Base-by-base conservation (phyloP, 352 stramenopile species). In the Hyaloperonospora brassicae region DNA sequence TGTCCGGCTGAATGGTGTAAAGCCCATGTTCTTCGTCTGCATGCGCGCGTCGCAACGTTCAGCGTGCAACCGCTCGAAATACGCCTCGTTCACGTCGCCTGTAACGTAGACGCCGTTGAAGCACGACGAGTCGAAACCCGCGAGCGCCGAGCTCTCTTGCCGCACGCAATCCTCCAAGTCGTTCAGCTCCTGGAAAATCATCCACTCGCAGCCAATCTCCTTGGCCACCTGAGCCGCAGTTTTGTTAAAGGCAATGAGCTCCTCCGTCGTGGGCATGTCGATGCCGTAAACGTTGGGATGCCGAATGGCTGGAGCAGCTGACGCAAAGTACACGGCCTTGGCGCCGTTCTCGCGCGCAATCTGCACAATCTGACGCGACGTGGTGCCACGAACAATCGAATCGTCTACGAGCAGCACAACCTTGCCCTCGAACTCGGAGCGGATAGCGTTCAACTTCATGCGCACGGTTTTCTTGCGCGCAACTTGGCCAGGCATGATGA, bases 261-360 rank as follows among this genome's bases (percentile, higher is more conserved):
- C 97, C 46, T 97, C 86, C 31, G 83, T 78, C 43, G 97, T 98
- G 8, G 96, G 96, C 82, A 99, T 99, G 69, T 99, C 97, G 66
- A 99, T 99, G 39, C 97, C 97, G 72, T 99, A 99, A 27, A 99
- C 97, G 66, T 99, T 99, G n/a, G 95, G 95, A 74, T 98, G 96
- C 34, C 96, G 88, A 66, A 99, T 98, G 42, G 96, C 91, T 25
- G 97, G 97, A 13, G 96, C 95, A 6, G 96, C 96, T 47, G 89
- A 98, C 21, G 87, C 95, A 57, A 99, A 97, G 77, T 97, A 99
- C 48, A 93, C 83, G 0, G 80, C 96, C 50, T 92, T 95, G 6
- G 97, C 97, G 23, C 97, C 97, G 24, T 97, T 98, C 60, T 99
- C 95, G 48, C 96, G 87, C 23, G 96, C 96, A 82, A 99, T 98